A percentile compares a stretch with the other conserved stretches of the same genome.
phyloP scores from a whole-genome alignment of 352 stramenopile species.

The Phytophthora tubulina region DNA sequence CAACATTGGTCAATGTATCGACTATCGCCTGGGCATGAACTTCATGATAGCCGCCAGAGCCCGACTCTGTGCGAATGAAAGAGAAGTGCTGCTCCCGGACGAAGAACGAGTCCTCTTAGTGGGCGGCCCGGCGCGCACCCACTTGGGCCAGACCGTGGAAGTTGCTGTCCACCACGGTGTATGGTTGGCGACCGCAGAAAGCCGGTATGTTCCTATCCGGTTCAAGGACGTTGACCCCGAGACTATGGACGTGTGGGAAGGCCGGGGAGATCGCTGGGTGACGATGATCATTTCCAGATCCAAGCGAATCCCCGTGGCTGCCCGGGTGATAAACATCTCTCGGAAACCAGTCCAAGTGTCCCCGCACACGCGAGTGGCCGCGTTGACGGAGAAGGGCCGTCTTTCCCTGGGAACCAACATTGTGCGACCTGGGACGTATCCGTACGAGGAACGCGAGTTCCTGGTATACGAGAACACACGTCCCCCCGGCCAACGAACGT shows the following conservation, averaged over 20 bases:
- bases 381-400: background rate
- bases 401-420: slow-evolving; percentile 9
- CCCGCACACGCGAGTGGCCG: background rate
- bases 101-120: background rate
- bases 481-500: background rate
- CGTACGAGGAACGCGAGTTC: slow-evolving; percentile 3
- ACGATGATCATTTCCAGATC: background rate
- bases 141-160: background rate
- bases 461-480: background rate
- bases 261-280: background rate
- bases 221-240: background rate
- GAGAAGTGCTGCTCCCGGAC: background rate
- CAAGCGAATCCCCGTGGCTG: background rate
- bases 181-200: background rate
- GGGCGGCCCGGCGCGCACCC: background rate
- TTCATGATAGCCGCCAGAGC: background rate
- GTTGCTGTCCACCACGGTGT: background rate
- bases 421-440: background rate
- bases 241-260: background rate
- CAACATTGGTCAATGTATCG: background rate
- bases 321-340: slow-evolving; percentile 7
- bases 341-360: background rate
- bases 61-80: background rate
- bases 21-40: background rate
- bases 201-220: background rate